Percentiles rank a stretch among this genome's conserved stretches.
phyloP scores from a whole-genome alignment of 75 land plant genomes.

The Chamaecyparis obtusa region DNA sequence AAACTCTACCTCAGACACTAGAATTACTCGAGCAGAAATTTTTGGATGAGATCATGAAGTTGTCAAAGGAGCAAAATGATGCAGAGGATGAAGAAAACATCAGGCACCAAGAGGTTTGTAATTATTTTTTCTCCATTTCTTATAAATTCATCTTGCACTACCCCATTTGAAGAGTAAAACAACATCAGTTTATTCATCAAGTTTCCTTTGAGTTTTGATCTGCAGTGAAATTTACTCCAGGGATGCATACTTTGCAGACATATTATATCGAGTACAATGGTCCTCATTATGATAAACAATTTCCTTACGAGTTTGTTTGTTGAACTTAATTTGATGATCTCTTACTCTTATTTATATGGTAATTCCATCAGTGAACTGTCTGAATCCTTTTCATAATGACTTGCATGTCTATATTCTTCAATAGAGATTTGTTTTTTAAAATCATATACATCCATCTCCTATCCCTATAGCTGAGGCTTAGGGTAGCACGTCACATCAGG shows the following conservation, averaged over 20 bases:
- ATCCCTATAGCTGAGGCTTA: background rate
- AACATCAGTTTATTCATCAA: too few relatives aligned
- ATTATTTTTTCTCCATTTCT: background rate
- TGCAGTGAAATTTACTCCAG: background rate
- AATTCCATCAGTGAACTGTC: background rate
- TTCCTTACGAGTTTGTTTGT: background rate
- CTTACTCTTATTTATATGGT: background rate
- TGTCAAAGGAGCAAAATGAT: conserved; percentile 60
- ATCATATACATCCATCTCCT: background rate
- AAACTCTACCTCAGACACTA: conserved; percentile 30
- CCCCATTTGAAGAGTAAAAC: background rate
- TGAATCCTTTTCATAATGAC: background rate
- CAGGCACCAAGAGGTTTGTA: conserved; percentile 65
- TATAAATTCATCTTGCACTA: background rate
- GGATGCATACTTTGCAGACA: background rate
- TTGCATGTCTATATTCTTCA: background rate
- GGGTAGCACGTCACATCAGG: background rate
- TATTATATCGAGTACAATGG: background rate
- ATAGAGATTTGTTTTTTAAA: background rate
- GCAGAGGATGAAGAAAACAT: conserved; percentile 67
- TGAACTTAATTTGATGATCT: background rate
- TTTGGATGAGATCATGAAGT: conserved; percentile 48
- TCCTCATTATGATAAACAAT: background rate
- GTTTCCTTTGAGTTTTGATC: background rate
- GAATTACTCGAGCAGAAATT: conserved; percentile 69